phyloP scores from a whole-genome alignment of 2,329 filamentous ascomycete genomes.

The Diplocarpon rosae region DNA sequence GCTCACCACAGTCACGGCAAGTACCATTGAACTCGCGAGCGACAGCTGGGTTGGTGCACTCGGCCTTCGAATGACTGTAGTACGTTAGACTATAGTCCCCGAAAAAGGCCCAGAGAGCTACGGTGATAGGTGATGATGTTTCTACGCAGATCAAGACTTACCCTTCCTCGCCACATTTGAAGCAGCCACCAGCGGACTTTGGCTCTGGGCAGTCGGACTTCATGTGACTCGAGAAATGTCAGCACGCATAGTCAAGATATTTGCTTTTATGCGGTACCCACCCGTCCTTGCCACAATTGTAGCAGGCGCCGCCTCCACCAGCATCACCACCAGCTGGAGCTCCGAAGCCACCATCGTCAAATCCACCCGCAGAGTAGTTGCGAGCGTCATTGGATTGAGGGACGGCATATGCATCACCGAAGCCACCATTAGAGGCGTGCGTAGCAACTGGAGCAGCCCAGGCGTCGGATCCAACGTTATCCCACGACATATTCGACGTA shows the following conservation, averaged over 20 bases:
- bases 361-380: slow-evolving; percentile 1
- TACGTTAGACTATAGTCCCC: slow-evolving; percentile 1
- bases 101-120: background rate
- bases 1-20: slow-evolving; percentile 45
- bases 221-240: slow-evolving; percentile 6
- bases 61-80: slow-evolving; percentile 47
- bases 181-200: slow-evolving; percentile 16
- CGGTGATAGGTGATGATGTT: background rate
- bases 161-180: slow-evolving; percentile 54
- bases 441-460: slow-evolving; percentile 4
- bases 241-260: no score
- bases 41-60: slow-evolving; percentile 47
- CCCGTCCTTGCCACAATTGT: slow-evolving; percentile 42
- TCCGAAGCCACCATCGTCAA: slow-evolving; percentile 6
- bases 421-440: background rate
- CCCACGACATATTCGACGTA: slow-evolving; percentile 16
- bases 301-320: slow-evolving; percentile 15
- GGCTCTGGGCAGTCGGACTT: slow-evolving; percentile 19
- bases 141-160: slow-evolving; percentile 15
- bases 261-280: slow-evolving; percentile 12
- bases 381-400: slow-evolving; percentile 5
- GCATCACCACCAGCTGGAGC: slow-evolving; percentile 6
- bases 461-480: slow-evolving; percentile 8
- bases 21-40: slow-evolving; percentile 38
- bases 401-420: slow-evolving; percentile 4